Evolutionary conservation across 176 grass and related monocot genomes (phyloP).

Genomic region (Carex parvula): DNA sequence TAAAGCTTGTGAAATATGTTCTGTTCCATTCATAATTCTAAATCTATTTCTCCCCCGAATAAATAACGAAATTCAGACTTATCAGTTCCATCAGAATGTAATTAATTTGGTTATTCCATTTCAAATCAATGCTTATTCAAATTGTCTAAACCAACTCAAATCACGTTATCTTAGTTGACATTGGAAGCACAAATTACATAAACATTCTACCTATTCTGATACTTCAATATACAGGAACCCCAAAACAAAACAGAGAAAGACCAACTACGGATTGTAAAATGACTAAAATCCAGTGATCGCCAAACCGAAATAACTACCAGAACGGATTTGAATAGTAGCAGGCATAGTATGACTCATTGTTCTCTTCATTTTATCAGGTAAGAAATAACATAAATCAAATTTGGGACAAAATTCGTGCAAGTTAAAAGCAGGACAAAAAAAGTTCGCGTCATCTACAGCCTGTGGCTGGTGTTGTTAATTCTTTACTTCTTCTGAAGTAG

Average conservation of each 20-base stretch:
- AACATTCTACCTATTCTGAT: background rate
- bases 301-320: background rate
- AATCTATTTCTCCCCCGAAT: background rate
- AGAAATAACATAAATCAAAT: background rate
- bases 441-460: background rate
- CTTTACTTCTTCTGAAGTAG: conserved; percentile 19
- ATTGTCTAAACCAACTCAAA: background rate
- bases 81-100: background rate
- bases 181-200: background rate
- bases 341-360: background rate
- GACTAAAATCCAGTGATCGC: background rate
- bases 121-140: background rate
- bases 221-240: background rate
- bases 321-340: background rate
- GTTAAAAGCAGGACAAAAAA: background rate
- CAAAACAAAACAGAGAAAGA: background rate
- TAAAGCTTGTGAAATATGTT: background rate
- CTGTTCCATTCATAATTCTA: background rate
- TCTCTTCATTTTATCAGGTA: conserved; percentile 8
- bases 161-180: background rate
- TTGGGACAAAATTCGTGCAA: background rate
- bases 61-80: background rate
- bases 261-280: background rate
- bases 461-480: conserved; percentile 6
- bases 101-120: background rate